phyloP scores from a whole-genome alignment of 1,284 basidiomycete genomes.

The Cutaneotrichosporon cutaneum region DNA sequence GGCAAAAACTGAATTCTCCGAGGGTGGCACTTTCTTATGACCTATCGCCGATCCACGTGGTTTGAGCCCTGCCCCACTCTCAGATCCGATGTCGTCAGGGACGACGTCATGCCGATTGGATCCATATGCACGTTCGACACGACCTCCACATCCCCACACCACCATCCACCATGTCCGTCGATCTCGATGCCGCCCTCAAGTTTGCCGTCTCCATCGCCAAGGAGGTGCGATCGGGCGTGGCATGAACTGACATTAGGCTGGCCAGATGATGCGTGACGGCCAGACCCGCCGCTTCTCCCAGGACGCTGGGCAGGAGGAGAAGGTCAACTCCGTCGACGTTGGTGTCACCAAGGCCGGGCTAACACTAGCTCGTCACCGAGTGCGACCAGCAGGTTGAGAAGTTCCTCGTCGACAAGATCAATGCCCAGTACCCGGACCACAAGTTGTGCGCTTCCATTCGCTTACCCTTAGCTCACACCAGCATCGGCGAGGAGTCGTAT shows the following conservation, averaged over 20 bases:
- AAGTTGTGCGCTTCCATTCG: conserved; percentile 64
- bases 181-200: conserved; percentile 65
- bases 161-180: conserved; percentile 42
- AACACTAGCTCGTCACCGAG: conserved; percentile 75
- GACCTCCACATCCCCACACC: neutral
- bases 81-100: neutral
- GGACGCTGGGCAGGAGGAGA: conserved; percentile 66
- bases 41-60: neutral
- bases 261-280: conserved; percentile 54
- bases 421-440: conserved; percentile 69
- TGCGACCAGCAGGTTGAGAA: conserved; percentile 92
- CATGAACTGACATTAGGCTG: conserved; percentile 44
- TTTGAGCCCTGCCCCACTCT: neutral
- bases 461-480: conserved; percentile 47
- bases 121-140: neutral
- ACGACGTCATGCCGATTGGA: conserved; percentile 4
- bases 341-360: conserved; percentile 16
- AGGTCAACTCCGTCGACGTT: conserved; percentile 82
- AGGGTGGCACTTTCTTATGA: neutral
- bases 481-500: conserved; percentile 88
- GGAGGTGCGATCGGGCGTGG: conserved; percentile 32
- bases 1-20: neutral
- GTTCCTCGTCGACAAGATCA: conserved; percentile 71
- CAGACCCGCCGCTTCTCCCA: conserved; percentile 53
- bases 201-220: conserved; percentile 71